Base-by-base conservation (phyloP, 495 filamentous ascomycete species). In the Evernia prunastri region DNA sequence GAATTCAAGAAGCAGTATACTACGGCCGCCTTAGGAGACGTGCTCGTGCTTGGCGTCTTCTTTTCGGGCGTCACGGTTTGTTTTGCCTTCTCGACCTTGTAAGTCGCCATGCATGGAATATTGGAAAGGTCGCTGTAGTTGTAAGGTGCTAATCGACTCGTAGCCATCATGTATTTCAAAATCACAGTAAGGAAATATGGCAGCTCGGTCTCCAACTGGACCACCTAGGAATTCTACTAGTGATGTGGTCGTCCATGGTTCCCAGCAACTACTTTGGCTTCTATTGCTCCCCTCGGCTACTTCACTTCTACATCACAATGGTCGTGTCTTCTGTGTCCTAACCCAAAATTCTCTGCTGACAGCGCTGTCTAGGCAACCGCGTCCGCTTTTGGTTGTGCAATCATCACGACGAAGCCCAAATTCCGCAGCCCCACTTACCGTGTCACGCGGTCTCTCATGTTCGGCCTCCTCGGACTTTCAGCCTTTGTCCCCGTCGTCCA, bases 161-260 rank as follows among this genome's bases (percentile, higher is more conserved):
- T 2, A 57, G n/a, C 23, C 31, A 29, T 27, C 29, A 64, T 17
- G 40, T 45, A 27, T 79, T 59, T 33, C 31, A 45, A 29, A 80
- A 78, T 59, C 80, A 83, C 66, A 79, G 74, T 65, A 65, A 71
- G 20, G 40, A 65, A 1, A 61, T 76, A 12, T 74, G 74, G 56
- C 65, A 54, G 12, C 56, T 78, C 1, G 77, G 76, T 13, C 69
- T 76, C 36, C 75, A 77, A 54, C 69, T 81, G 17, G 80, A 83
- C 66, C 76, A 79, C 63, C 71, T 77, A 57, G 80, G 82, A 8
- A 78, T 85, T 53, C 68, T 83, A n/a, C 53, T 81, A 3, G 71
- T 83, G 6, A 83, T 82, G 74, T 82, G 78, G 78, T 70, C 74
- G 15, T 75, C 81, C 13, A 77, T 76, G 56, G 67, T 83, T 13